Evolutionary conservation across 352 stramenopile species (phyloP), one percentile per base, ranked within the genome.

Genomic region (Nothophytophthora sp.): DNA sequence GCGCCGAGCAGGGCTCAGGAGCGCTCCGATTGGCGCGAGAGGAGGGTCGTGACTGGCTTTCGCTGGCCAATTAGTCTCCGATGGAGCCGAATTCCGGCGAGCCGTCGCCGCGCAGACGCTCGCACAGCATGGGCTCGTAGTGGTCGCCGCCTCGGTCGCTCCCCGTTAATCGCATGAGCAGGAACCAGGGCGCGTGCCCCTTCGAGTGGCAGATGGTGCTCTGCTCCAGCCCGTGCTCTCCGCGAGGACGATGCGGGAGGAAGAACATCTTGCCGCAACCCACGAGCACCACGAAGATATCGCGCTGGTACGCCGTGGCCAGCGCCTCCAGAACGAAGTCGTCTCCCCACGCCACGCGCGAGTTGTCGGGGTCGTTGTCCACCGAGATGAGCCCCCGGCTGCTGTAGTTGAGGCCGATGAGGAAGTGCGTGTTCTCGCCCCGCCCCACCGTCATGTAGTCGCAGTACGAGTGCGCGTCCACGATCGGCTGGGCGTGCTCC

Each of bases 231-330:
- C 67, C 67, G 7, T 53, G 45, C 29, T 82, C 63, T 2, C 63
- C 50, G 15, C 77, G 82, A 18, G 85, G 85, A 20, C 77, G 74
- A 50, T 95, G 85, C 8, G 85, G 85, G 37, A 95, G 55, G 66
- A 95, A 95, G 49, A 95, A 95, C 81, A 92, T 92, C 54, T 92
- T 90, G 24, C 85, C 85, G 41, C 83, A 90, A 20, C 85, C 85
- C 18, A 95, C 75, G n/a, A 95, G 62, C 4, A 93, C 85, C 5
- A 95, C 85, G 36, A 95, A 95, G 46, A 95, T 87, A 50, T 95
- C 85, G 16, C 85, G 82, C 59, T 95, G 79, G 67, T 91, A 95
- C 12, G 85, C 85, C 11, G 85, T 95, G 12, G 85, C 85, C 34
- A 95, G 67, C 20, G 85, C 80, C 53, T 95, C 85, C 13, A 95